Percentiles rank a stretch among this genome's conserved stretches.
Conservation (phyloP, 2,329 filamentous ascomycete species). For the Fusarium sp. region DNA sequence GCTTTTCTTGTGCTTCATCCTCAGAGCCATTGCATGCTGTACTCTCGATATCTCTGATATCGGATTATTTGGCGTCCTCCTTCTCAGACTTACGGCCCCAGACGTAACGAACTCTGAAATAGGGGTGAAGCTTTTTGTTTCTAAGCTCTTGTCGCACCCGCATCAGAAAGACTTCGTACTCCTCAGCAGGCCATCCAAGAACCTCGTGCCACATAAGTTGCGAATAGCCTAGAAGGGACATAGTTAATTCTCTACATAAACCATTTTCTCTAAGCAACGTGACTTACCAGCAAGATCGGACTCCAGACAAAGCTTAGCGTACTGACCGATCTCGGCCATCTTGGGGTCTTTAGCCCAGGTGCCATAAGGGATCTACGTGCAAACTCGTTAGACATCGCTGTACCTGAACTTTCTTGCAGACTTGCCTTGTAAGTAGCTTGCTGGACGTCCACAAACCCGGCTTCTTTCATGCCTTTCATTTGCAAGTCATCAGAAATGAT, state of each 20-base stretch:
- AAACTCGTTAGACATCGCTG: not conserved
- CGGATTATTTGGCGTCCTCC: no score
- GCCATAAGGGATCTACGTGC: conserved; percentile 8
- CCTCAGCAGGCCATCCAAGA: conserved; percentile 17
- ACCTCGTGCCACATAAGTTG: conserved; percentile 22
- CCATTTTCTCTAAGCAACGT: fast-evolving
- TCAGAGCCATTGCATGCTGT: no score
- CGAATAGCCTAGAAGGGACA: conserved; percentile 5
- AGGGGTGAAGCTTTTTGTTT: conserved; percentile 19
- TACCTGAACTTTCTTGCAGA: fast-evolving
- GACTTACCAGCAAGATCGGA: conserved; percentile 21
- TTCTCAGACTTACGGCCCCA: conserved; percentile 14
- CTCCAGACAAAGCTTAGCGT: conserved; percentile 17
- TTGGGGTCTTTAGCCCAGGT: conserved; percentile 14
- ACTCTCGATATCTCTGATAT: no score
- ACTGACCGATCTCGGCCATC: conserved; percentile 19
- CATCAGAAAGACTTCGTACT: conserved; percentile 17
- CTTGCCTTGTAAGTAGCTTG: conserved; percentile 13
- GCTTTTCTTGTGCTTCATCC: no score
- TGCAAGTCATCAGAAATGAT: conserved; percentile 11
- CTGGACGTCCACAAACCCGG: conserved; percentile 19
- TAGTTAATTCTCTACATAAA: not conserved
- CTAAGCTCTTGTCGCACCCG: conserved; percentile 17
- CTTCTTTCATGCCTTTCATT: conserved; percentile 16
- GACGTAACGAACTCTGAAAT: conserved; percentile 19